Evolutionary conservation across 2,329 filamentous ascomycete species (phyloP), one percentile per base, ranked within the genome.

Genomic region (Fusarium nisikadoi): DNA sequence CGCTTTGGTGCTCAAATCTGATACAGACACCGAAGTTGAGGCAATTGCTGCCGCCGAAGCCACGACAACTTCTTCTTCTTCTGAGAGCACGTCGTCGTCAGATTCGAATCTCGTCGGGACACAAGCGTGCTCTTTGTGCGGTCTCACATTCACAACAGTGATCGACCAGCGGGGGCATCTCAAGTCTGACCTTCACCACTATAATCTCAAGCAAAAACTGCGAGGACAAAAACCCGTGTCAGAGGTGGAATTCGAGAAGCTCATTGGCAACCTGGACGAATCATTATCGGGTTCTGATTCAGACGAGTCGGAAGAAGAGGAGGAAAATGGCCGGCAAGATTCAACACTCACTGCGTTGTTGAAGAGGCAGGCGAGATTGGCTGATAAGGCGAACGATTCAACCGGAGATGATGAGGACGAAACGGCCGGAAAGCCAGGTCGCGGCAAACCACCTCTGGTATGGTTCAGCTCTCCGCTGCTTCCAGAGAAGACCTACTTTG

Each of bases 181-280:
- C 64, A 93, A 93, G 76, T 97, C 95, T 14, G 96, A 99, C 78
- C 86, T 97, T 53, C 96, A 99, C 81, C 89, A 92, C 72, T 99
- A 98, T 83, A 99, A 99, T 80, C 83, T 98, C 68, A 98, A 97
- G 82, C 93, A 95, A 79, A 97, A 94, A 84, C 84, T 97, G 62
- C 90, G 94, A 50, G 93, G 93, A 0, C 86, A 87, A 64, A 87
- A 87, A 14, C 83, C 93, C 0, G 92, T 98, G 3, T 89, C 90
- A 3, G 96, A 99, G 78, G 81, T 79, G 12, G 94, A 97, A 38
- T 99, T 99, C 74, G 93, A 96, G 79, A 93, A 92, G 79, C 86
- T 98, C 11, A 87, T 98, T 12, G 94, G 91, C 39, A 90, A 96
- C 65, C 85, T 99, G 38, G 93, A 98, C 75, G 95, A 99, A 84